Conservation (phyloP, 495 filamentous ascomycete species). For the Amphirosellinia nigrospora region DNA sequence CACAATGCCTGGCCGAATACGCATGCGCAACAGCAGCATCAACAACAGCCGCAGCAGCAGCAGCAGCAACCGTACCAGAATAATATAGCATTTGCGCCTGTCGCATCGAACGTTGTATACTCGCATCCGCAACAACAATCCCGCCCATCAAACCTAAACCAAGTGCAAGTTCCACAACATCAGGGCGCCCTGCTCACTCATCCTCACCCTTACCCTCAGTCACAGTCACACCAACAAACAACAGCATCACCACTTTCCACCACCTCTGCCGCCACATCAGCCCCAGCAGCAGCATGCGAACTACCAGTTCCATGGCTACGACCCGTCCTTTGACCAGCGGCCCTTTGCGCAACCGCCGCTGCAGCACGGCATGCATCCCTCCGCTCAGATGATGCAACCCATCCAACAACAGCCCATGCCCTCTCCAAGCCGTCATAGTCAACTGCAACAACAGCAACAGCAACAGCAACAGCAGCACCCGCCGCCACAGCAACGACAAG, state of each 20-base stretch:
- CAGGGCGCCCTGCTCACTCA: conserved; percentile 14
- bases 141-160: conserved; percentile 16
- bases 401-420: conserved; percentile 24
- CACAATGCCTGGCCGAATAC: conserved; percentile 35
- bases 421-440: conserved; percentile 5
- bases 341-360: conserved; percentile 31
- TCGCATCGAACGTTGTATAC: neutral
- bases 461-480: conserved; percentile 31
- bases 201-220: neutral
- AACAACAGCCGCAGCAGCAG: conserved; percentile 12
- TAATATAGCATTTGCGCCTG: neutral
- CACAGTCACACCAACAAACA: conserved; percentile 23
- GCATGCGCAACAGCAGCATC: conserved; percentile 11
- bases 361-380: conserved; percentile 30
- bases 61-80: conserved; percentile 28
- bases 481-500: conserved; percentile 27
- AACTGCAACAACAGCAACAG: conserved; percentile 29
- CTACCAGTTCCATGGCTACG: conserved; percentile 40
- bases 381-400: conserved; percentile 28
- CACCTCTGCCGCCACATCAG: neutral
- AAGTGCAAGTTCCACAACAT: neutral
- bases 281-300: conserved; percentile 34
- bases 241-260: conserved; percentile 1
- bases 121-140: conserved; percentile 24
- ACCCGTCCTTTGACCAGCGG: conserved; percentile 39